Base-by-base conservation (phyloP, 1,139 yeast species). In the Protomyces gravidus region DNA sequence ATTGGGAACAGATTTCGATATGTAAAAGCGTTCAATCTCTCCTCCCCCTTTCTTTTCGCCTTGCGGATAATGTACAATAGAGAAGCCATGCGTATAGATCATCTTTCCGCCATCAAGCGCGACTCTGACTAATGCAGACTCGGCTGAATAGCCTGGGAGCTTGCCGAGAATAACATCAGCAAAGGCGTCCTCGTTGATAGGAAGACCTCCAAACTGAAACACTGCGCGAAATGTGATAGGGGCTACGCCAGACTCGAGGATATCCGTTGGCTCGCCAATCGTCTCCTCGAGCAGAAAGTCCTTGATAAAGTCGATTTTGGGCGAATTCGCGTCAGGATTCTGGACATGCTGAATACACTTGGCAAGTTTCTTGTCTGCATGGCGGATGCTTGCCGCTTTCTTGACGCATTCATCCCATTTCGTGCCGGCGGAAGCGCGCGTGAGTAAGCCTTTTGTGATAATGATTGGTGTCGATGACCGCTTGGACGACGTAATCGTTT, bases 21-120 rank as follows among this genome's bases (percentile, higher is more conserved):
- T 27, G 9, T 6, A 9, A 30, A 33, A 53, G 15, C 47, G 21
- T 4, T 25, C 27, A 19, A 30, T 40, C 17, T 15, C 15, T 11
- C 9, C 42, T 13, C 42, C 42, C 17, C 42, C 21, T 23, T 17
- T 3, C 5, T 28, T 28, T 11, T 28, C 56, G 30, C 49, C 56
- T 25, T 39, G 23, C 7, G 58, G 45, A n/a, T 46, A 32, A 21
- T 53, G 51, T 25, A 46, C 51, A 17, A 53, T 23, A n/a, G 51
- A 45, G 42, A 30, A 33, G 25, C 58, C 58, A 25, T 53, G 58
- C 36, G 51, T 33, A 45, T 53, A 53, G 23, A 28, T 46, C 46
- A 42, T 32, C 23, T 19, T 23, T 19, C 47, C 48, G n/a, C 17
- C 25, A 23, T 53, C 47, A 26, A 33, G 15, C 26, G 46, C 15